Conservation (phyloP, 345 rosid species). For the Psidium friedrichsthalianum region DNA sequence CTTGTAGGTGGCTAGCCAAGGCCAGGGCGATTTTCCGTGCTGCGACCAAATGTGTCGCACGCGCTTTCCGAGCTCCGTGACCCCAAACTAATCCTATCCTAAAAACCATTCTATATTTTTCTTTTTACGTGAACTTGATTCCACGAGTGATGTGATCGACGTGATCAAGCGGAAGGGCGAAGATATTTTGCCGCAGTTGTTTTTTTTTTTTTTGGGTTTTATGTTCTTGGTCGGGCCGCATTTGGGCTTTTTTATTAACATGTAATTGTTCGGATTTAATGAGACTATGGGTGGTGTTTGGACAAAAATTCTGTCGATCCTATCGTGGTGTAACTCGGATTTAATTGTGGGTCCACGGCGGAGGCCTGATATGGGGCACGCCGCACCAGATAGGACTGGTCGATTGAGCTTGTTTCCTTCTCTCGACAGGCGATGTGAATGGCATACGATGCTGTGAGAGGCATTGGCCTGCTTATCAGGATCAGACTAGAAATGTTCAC, state of each 20-base stretch:
- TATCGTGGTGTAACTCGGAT: background rate
- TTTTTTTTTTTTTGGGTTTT: background rate
- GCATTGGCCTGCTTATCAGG: background rate
- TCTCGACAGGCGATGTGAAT: background rate
- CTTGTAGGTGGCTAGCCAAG: background rate
- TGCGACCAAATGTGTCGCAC: background rate
- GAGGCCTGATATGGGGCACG: conserved; percentile 12
- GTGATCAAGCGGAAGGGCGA: background rate
- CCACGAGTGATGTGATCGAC: background rate
- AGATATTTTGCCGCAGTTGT: background rate
- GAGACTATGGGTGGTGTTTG: background rate
- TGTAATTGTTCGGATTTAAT: background rate
- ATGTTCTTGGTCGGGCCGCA: no score
- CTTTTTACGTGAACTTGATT: background rate
- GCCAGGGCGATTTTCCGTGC: background rate
- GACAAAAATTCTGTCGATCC: background rate
- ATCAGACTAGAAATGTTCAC: background rate
- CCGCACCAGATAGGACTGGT: background rate
- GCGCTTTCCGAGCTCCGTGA: background rate
- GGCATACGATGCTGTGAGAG: background rate
- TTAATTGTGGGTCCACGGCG: conserved; percentile 9
- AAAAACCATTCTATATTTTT: background rate
- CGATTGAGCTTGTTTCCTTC: background rate
- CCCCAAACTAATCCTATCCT: background rate
- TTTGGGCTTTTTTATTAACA: background rate